These are phyloP conservation scores for Phoenix dactylifera DNA, from an alignment of 176 grass and related monocot species.

Conservation along the genomic window DNA sequence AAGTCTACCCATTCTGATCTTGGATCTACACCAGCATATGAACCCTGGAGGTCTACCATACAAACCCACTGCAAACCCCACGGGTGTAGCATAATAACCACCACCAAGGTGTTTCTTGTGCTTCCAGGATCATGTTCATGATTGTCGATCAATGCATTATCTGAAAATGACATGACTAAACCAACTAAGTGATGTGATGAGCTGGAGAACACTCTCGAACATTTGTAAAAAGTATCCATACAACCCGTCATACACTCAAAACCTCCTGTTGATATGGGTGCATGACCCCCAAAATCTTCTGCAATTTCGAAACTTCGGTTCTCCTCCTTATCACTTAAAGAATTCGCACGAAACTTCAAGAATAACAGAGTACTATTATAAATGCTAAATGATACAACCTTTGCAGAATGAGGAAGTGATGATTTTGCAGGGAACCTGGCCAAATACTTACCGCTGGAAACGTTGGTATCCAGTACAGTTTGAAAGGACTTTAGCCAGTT, in stretches of 20 bases:
- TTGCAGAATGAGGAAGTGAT: slow-evolving; percentile 54
- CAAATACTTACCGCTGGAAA: slow-evolving; percentile 59
- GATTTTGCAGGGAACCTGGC: slow-evolving; percentile 57
- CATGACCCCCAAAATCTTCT: slow-evolving; percentile 11
- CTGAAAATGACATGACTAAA: slow-evolving; percentile 40
- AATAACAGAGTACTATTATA: slow-evolving; percentile 48
- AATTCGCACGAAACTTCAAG: slow-evolving; percentile 38
- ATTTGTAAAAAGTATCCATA: slow-evolving; percentile 24
- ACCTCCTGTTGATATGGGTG: slow-evolving; percentile 28
- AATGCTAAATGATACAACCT: slow-evolving; percentile 77
- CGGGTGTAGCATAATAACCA: slow-evolving; percentile 54
- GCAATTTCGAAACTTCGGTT: slow-evolving; percentile 6
- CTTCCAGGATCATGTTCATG: slow-evolving; percentile 27
- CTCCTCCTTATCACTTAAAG: slow-evolving; percentile 17
- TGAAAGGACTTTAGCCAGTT: slow-evolving; percentile 56
- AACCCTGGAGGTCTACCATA: slow-evolving; percentile 54
- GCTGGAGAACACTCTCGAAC: slow-evolving; percentile 63
- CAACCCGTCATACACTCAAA: slow-evolving; percentile 3
- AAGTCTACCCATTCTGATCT: slow-evolving; percentile 67
- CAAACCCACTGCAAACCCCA: slow-evolving; percentile 85
- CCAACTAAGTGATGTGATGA: slow-evolving; percentile 61
- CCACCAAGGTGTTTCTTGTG: slow-evolving; percentile 31
- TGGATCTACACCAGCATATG: slow-evolving; percentile 23
- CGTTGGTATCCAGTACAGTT: slow-evolving; percentile 35
- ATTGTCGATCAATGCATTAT: slow-evolving; percentile 20